Base-by-base conservation (phyloP, 2,329 filamentous ascomycete genomes). In the Dothidotthia symphoricarpi region DNA sequence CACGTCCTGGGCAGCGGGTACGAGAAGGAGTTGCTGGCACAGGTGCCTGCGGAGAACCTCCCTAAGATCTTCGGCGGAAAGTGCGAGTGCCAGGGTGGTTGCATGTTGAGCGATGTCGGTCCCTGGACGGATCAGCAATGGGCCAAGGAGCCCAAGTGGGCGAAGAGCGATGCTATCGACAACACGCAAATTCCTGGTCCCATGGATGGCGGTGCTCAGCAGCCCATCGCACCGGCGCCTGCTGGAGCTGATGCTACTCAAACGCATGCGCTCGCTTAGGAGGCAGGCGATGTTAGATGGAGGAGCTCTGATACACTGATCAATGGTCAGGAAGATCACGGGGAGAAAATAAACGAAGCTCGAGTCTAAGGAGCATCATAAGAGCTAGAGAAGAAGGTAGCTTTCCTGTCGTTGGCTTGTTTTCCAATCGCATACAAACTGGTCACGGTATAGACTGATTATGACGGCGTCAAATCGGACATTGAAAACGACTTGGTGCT, bases 31-130 rank as follows among this genome's bases (percentile, higher is more conserved):
- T 75, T 98, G 39, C 75, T 95, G 45, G 77, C 74, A 41, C 93
- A 98, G 73, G 80, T 98, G 3, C 85, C 89, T 2, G 77, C 82
- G 36, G 90, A 96, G 77, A 96, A 95, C 73, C 76, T 98, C 45
- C 93, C 93, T 46, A 83, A 82, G 69, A 75, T 81, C 44, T 91
- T 95, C 57, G 93, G 93, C 49, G 93, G 93, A 45, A 75, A 69
- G 27, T 98, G 93, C 71, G 69, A 84, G 47, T 98, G 93, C 69
- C 66, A 74, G 24, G 88, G 86, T 42, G 90, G 89, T 46, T 98
- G 93, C 71, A 73, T 80, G 67, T 71, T 95, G 59, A 94, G 88
- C 69, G 90, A 98, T 66, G 82, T 82, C 45, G 93, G 93, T 35
- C 93, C 93, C 36, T 98, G 93, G 93, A 77, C 78, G 54, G 86